Evolutionary conservation across 1,284 basidiomycete genomes (phyloP).

Genomic region (Apiotrichum veenhuisii): DNA sequence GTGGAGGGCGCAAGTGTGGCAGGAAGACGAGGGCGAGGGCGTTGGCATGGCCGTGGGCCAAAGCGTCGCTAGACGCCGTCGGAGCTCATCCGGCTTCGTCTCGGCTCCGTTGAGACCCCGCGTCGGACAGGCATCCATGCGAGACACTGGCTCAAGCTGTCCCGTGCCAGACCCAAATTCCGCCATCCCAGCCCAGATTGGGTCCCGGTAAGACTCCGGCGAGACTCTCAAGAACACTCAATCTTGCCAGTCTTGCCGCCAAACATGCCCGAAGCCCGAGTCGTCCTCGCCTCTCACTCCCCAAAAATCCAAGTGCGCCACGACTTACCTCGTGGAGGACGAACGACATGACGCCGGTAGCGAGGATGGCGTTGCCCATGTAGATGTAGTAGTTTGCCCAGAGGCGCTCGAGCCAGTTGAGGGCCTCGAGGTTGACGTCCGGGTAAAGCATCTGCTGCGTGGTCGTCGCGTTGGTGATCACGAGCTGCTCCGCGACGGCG

Average conservation of each 20-base stretch:
- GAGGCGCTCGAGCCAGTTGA: slow-evolving; percentile 70
- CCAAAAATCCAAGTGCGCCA: too few species aligned
- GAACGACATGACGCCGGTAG: slow-evolving; percentile 92
- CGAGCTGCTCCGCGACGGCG: slow-evolving; percentile 38
- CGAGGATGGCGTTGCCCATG: slow-evolving; percentile 86
- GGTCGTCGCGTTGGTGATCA: slow-evolving; percentile 40
- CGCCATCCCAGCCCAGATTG: too few species aligned
- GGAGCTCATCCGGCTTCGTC: not conserved
- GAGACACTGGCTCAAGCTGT: too few species aligned
- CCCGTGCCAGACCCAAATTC: too few species aligned
- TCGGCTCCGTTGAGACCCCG: too few species aligned
- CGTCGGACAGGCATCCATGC: too few species aligned
- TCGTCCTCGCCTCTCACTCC: too few species aligned
- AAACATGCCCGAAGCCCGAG: too few species aligned
- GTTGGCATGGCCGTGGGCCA: not conserved
- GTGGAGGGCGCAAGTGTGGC: not conserved
- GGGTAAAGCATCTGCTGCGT: slow-evolving; percentile 46
- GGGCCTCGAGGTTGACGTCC: slow-evolving; percentile 58
- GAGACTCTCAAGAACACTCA: too few species aligned
- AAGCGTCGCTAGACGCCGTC: not conserved
- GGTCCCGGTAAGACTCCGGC: too few species aligned
- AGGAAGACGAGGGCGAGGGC: not conserved
- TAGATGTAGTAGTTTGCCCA: slow-evolving; percentile 81
- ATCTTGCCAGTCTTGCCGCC: too few species aligned
- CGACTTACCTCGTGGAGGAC: slow-evolving; percentile 84